Conservation (phyloP, 208 protist genomes). For the Naegleria fowleri region DNA sequence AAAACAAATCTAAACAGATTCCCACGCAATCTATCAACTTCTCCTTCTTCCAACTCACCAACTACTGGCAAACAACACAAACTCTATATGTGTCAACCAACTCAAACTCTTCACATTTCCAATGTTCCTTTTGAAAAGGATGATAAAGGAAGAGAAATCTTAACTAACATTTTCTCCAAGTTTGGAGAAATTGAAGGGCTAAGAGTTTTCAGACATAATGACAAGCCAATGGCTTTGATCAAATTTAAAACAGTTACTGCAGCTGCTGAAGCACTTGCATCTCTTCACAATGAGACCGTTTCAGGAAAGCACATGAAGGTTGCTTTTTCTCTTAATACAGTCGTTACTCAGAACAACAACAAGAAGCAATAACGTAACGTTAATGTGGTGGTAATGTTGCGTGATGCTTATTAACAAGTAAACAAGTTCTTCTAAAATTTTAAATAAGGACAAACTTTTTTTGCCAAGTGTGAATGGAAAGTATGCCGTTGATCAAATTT, state of each 20-base stretch:
- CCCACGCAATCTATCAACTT: neutral
- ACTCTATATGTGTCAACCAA: conserved; percentile 13
- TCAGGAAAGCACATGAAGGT: neutral
- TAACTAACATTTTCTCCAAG: neutral
- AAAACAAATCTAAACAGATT: conserved; percentile 10
- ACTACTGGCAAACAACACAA: neutral
- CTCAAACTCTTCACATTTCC: conserved; percentile 9
- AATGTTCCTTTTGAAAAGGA: neutral
- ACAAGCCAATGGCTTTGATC: neutral
- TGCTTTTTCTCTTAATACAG: neutral
- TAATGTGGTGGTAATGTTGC: neutral
- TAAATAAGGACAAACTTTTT: neutral
- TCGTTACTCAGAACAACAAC: neutral
- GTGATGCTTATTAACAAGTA: too few species aligned
- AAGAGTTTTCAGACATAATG: neutral
- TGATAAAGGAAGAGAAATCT: neutral
- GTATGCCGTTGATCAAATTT: too few species aligned
- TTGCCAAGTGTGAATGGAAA: neutral
- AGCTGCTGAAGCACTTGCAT: neutral
- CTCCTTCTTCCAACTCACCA: neutral
- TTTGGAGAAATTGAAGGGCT: neutral
- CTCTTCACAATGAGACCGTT: neutral
- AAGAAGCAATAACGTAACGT: neutral
- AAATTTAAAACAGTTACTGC: neutral
- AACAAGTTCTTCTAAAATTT: neutral